phyloP scores from a whole-genome alignment of 2,329 filamentous ascomycete genomes.

The Phaeosphaeriaceae sp. region DNA sequence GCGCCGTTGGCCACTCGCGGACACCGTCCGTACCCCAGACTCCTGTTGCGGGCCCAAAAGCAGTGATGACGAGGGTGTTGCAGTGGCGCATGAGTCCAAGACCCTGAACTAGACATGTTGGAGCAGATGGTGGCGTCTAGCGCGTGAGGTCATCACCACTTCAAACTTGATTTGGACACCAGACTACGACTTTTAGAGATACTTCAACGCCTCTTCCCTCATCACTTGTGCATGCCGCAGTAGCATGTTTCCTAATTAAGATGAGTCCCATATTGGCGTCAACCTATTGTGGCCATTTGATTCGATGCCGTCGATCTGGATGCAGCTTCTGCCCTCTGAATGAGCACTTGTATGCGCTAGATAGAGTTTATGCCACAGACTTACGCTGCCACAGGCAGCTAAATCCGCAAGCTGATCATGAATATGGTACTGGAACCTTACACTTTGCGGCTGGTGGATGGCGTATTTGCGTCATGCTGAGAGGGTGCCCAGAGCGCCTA shows the following conservation, averaged over 20 bases:
- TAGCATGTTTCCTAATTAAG: not conserved
- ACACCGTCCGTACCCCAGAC: not conserved
- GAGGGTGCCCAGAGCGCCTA: not conserved
- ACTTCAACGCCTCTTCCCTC: not conserved
- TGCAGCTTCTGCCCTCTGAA: not conserved
- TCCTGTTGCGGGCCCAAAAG: not conserved
- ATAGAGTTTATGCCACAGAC: not conserved
- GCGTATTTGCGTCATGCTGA: not conserved
- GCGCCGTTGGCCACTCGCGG: not conserved
- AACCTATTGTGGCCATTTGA: not conserved
- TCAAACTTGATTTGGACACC: not conserved
- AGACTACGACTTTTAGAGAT: not conserved
- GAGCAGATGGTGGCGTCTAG: slow-evolving; percentile 1
- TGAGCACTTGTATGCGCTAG: not conserved
- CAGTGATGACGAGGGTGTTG: not conserved
- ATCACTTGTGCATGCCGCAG: not conserved
- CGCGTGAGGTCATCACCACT: not conserved
- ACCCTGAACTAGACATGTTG: not conserved
- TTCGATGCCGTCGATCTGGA: not conserved
- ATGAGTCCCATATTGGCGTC: not conserved
- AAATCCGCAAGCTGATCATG: not conserved
- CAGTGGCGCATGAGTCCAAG: not conserved
- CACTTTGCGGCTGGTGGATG: not conserved
- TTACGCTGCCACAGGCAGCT: not conserved
- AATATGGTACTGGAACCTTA: not conserved